Evolutionary conservation across 2,329 filamentous ascomycete species (phyloP).

Genomic region (Pleurostoma richardsiae): DNA sequence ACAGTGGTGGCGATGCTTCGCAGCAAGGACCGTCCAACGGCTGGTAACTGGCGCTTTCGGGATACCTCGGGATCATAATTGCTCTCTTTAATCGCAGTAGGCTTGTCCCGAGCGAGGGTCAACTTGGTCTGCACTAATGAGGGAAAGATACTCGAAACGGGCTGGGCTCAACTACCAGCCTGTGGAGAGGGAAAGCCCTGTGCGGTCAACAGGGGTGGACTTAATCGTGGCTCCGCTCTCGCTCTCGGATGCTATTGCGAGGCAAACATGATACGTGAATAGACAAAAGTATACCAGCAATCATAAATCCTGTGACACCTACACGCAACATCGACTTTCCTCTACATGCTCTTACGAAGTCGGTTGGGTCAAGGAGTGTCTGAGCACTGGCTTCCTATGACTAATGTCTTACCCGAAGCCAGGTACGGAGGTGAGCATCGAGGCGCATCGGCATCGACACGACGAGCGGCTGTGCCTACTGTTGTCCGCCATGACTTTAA

Average conservation of each 20-base stretch:
- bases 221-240: slow-evolving; percentile 75
- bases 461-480: no score
- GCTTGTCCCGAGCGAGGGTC: slow-evolving; percentile 31
- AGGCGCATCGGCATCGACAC: no score
- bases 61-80: neutral
- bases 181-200: slow-evolving; percentile 94
- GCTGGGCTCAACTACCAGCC: slow-evolving; percentile 16
- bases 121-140: slow-evolving; percentile 80
- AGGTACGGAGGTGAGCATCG: no score
- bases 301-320: no score
- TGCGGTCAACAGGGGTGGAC: slow-evolving; percentile 78
- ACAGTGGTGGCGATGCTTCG: neutral
- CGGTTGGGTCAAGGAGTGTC: no score
- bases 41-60: slow-evolving; percentile 31
- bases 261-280: no score
- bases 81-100: slow-evolving; percentile 13
- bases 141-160: slow-evolving; percentile 92
- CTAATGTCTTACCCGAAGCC: no score
- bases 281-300: no score
- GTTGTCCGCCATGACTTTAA: no score
- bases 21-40: neutral
- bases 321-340: no score
- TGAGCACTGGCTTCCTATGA: no score
- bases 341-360: no score
- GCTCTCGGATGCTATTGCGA: neutral